Percentiles rank a stretch among this genome's conserved stretches.
Conservation (phyloP, 805 yeast genomes). For the Hanseniaspora thailandica region DNA sequence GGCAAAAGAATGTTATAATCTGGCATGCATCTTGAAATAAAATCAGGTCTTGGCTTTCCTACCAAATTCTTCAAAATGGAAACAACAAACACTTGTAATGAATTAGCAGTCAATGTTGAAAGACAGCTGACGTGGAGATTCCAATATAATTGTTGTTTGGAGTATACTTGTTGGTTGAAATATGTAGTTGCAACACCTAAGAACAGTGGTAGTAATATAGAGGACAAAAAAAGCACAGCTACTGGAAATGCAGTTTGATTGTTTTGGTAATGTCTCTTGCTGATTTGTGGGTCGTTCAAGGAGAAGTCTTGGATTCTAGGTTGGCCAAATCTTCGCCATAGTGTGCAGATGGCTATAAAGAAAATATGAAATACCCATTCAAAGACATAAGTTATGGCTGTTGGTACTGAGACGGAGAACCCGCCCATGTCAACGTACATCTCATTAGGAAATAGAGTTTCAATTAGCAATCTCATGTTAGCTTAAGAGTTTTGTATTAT, state of each 20-base stretch:
- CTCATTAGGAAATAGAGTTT: slow-evolving; percentile 19
- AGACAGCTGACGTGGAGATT: slow-evolving; percentile 9
- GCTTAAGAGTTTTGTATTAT: too few relatives aligned
- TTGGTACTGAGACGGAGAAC: slow-evolving; percentile 8
- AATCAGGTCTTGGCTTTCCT: slow-evolving; percentile 14
- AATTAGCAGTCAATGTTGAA: slow-evolving; percentile 12
- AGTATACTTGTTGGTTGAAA: not conserved
- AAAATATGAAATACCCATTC: slow-evolving; percentile 13
- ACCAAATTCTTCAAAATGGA: slow-evolving; percentile 9
- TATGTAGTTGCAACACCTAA: not conserved
- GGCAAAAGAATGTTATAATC: not conserved
- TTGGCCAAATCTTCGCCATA: slow-evolving; percentile 9
- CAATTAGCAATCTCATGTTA: slow-evolving; percentile 15
- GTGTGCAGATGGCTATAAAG: not conserved
- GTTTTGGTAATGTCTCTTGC: slow-evolving; percentile 6
- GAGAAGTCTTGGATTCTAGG: slow-evolving; percentile 14
- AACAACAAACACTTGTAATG: slow-evolving; percentile 11
- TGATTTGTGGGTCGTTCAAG: slow-evolving; percentile 7
- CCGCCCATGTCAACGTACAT: slow-evolving; percentile 10
- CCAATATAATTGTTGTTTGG: slow-evolving; percentile 10
- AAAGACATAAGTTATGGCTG: slow-evolving; percentile 2
- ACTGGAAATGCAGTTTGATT: slow-evolving; percentile 8
- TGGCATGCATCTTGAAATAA: slow-evolving; percentile 11
- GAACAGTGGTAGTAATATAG: not conserved
- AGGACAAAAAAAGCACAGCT: not conserved